These are phyloP conservation scores for Blastobotrys peoriensis DNA, from an alignment of 805 yeast species.

Conservation along the genomic window DNA sequence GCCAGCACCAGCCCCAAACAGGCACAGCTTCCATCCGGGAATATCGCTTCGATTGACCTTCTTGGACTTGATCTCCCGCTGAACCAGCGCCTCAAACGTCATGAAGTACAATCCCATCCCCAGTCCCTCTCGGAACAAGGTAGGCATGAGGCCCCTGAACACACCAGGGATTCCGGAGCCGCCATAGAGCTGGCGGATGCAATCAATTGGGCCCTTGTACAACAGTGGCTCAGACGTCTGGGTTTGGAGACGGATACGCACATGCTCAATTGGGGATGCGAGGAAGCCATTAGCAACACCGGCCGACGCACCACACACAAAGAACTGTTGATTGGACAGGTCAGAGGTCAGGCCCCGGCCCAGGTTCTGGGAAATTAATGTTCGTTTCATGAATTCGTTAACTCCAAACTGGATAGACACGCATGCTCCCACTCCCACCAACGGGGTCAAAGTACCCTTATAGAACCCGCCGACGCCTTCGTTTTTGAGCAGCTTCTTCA, in stretches of 20 bases:
- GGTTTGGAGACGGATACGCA: constrained; percentile 90
- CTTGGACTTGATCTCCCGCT: constrained; percentile 49
- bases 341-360: constrained; percentile 27
- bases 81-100: constrained; percentile 83
- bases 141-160: constrained; percentile 78
- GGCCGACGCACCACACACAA: constrained; percentile 81
- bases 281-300: constrained; percentile 85
- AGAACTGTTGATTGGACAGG: constrained; percentile 60
- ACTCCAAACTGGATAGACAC: constrained; percentile 95
- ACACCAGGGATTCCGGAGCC: constrained; percentile 55
- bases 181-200: constrained; percentile 51
- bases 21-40: constrained; percentile 81
- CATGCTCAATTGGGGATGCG: constrained; percentile 92
- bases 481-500: constrained; percentile 58
- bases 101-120: constrained; percentile 85
- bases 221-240: constrained; percentile 54
- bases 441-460: constrained; percentile 89
- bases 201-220: constrained; percentile 70
- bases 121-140: constrained; percentile 74
- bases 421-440: constrained; percentile 94
- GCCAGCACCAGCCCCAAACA: constrained; percentile 88
- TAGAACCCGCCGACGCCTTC: constrained; percentile 88
- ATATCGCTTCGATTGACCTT: constrained; percentile 58
- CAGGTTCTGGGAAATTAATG: constrained; percentile 46
- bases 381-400: constrained; percentile 88